phyloP scores from a whole-genome alignment of 495 filamentous ascomycete species.

The Symbiotaphrina buchneri region DNA sequence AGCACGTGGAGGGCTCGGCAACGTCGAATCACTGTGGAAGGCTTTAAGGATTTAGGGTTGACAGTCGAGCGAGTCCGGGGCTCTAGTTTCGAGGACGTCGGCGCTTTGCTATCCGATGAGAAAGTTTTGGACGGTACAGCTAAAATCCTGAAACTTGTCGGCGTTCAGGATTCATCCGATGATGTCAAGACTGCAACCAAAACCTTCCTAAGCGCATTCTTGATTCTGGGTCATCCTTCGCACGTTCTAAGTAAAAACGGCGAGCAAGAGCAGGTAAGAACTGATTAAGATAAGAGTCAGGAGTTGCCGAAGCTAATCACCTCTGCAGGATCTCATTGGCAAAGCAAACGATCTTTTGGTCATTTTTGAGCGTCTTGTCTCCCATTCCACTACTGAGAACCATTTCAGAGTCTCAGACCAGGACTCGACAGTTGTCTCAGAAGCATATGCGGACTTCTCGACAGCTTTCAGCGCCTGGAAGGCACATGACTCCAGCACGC shows the following conservation, averaged over 20 bases:
- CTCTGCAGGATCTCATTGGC: conserved; percentile 52
- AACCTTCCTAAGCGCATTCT: conserved; percentile 78
- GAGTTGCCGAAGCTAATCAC: background rate
- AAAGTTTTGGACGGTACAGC: conserved; percentile 46
- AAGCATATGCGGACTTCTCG: conserved; percentile 61
- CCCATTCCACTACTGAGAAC: conserved; percentile 16
- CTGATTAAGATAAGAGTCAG: background rate
- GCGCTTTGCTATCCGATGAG: conserved; percentile 51
- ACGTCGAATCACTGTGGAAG: conserved; percentile 33
- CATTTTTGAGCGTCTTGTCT: conserved; percentile 58
- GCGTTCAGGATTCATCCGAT: conserved; percentile 47
- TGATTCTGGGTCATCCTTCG: conserved; percentile 82
- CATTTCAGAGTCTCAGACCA: conserved; percentile 13
- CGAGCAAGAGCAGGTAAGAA: conserved; percentile 49
- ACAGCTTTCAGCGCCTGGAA: conserved; percentile 94
- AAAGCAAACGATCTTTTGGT: conserved; percentile 74
- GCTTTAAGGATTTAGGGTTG: conserved; percentile 46
- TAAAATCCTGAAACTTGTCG: conserved; percentile 52
- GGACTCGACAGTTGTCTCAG: conserved; percentile 17
- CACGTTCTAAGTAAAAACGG: conserved; percentile 75
- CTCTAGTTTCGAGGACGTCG: conserved; percentile 65
- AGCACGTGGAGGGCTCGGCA: conserved; percentile 46
- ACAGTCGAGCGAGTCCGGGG: conserved; percentile 51
- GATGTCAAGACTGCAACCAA: conserved; percentile 60
- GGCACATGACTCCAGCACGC: conserved; percentile 63